Evolutionary conservation across 176 grass and related monocot species (phyloP), one percentile per base, ranked within the genome.

Genomic region (Carex scoparia): DNA sequence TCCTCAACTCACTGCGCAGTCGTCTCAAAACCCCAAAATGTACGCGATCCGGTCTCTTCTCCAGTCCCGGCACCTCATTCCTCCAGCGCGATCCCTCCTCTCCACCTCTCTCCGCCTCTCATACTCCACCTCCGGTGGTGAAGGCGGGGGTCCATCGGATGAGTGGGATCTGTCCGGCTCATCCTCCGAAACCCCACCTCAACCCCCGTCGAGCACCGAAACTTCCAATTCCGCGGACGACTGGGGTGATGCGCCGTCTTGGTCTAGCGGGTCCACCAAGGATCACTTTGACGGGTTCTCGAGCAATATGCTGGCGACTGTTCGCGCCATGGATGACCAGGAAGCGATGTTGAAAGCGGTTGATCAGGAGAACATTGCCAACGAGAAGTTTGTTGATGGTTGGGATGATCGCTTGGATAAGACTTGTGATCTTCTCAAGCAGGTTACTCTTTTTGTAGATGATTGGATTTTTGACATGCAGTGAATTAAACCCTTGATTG

Each of bases 261-360:
- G 97, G 97, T 96, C 93, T 51, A 88, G 93, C 12, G 97, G 96
- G 23, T 66, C 90, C 81, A 94, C 96, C 33, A 95, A 88, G 93
- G 96, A 95, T 31, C 96, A 99, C 84, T 95, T 99, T 84, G 93
- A 99, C 28, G 96, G 96, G 10, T 85, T 87, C 19, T 82, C 84
- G 53, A 49, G 81, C 51, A 62, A 89, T 19, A 66, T 86, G 80
- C 83, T 88, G 51, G 81, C 49, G 49, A 74, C 84, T 55, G 87
- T 84, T 28, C 90, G 89, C 23, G 23, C 87, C 62, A 92, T 92
- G 90, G 93, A 94, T 67, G 88, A 91, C 7, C 79, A 84, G 73
- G 97, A 99, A 1, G 84, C 83, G 4, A 75, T 96, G 18, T 8
- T 91, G 35, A 79, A 81, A 81, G 74, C 65, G 3, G 3, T 91